Evolutionary conservation across 2,329 filamentous ascomycete genomes (phyloP), one percentile per base, ranked within the genome.

Genomic region (Clonostachys sp.): DNA sequence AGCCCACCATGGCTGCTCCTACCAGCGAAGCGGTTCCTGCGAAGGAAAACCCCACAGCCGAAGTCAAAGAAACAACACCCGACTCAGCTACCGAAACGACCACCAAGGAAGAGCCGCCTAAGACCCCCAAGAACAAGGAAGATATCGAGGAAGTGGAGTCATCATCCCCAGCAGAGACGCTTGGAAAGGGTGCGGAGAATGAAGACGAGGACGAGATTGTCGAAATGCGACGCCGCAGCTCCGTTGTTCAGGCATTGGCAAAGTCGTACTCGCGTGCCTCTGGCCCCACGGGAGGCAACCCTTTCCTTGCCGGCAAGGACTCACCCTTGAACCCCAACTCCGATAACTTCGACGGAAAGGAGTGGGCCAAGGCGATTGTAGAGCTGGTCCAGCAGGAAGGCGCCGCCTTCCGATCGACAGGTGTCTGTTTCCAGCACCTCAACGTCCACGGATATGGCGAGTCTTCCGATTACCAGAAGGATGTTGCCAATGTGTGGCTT

Each of bases 401-500:
- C 45, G 70, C 73, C 53, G 61, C 66, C 13, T 81, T 81, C 61
- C 77, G 84, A 56, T 80, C 78, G 13, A 75, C 80, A 1, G 85
- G 86, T 42, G 73, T 89, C 41, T 73, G 76, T 45, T 89, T 85
- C 67, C 77, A 80, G 62, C 77, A 87, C 58, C 70, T 89, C 48
- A 87, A 80, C 50, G 82, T 87, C 6, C 81, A 83, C 58, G 84
- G 85, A 39, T 88, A 77, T 55, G 84, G 84, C 41, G 77, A 76
- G 39, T 72, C 80, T 1, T 87, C 84, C 1, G 85, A 89, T 61
- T 89, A 84, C 63, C 86, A 89, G 59, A 84, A 83, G 65, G 77
- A 84, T 53, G 80, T 86, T 33, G 70, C 66, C 52, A 86, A 86
- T 54, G 68, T 84, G 48, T 81, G 78, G 70, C 63, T 86, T 3